Evolutionary conservation across 2,329 filamentous ascomycete genomes (phyloP).

Genomic region (Xylariaceae sp.): DNA sequence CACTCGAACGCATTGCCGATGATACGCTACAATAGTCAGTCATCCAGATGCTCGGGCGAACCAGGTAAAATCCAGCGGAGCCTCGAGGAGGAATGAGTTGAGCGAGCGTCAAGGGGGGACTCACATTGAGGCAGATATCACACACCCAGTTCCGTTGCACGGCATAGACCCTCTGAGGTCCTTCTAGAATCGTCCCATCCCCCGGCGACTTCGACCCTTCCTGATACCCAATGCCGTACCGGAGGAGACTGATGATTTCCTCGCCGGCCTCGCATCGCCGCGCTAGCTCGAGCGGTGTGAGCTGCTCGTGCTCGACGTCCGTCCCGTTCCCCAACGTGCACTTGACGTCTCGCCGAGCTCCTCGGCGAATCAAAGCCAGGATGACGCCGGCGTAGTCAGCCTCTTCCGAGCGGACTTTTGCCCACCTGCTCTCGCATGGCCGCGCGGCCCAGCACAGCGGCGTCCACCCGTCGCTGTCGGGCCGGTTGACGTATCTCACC

Average conservation of each 20-base stretch:
- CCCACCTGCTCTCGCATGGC: not conserved
- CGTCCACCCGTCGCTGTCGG: conserved; percentile 3
- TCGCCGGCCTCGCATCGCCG: not conserved
- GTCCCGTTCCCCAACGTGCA: not conserved
- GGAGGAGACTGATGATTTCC: not conserved
- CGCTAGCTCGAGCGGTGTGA: not conserved
- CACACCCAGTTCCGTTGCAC: not conserved
- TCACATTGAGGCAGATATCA: not conserved
- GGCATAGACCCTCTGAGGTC: not conserved
- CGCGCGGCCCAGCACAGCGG: conserved; percentile 3
- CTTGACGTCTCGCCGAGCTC: not conserved
- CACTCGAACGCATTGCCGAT: not conserved
- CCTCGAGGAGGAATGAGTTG: no score
- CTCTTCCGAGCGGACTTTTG: not conserved
- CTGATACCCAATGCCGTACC: not conserved
- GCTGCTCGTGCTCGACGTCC: not conserved
- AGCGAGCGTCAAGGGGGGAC: not conserved
- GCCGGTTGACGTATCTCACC: not conserved
- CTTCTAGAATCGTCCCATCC: no score
- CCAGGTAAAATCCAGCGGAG: no score
- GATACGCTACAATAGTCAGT: not conserved
- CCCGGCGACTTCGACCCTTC: not conserved
- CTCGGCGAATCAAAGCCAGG: not conserved
- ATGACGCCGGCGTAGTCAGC: not conserved
- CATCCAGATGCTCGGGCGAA: not conserved